Conservation (phyloP, 2,329 filamentous ascomycete genomes). For the Aspergillus luchuensis region DNA sequence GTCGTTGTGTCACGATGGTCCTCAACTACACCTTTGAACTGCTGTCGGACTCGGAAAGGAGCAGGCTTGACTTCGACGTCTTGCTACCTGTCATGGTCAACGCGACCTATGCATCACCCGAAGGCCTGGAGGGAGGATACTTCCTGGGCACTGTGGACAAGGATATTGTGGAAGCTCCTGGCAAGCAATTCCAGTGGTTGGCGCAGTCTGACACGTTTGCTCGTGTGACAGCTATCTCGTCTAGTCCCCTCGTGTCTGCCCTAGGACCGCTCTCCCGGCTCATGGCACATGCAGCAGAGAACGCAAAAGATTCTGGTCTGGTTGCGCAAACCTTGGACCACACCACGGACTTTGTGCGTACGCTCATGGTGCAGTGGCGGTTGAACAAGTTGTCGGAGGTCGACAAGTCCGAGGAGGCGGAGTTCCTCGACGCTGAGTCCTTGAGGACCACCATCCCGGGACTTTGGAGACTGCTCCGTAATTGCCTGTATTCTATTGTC, state of each 20-base stretch:
- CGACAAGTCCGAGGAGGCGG: constrained; percentile 66
- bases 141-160: constrained; percentile 71
- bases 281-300: constrained; percentile 63
- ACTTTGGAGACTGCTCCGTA: constrained; percentile 74
- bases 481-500: constrained; percentile 73
- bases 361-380: constrained; percentile 71
- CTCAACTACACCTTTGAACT: constrained; percentile 76
- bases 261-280: constrained; percentile 66
- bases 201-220: constrained; percentile 58
- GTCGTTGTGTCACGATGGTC: constrained; percentile 64
- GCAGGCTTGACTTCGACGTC: constrained; percentile 65
- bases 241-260: constrained; percentile 60
- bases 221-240: constrained; percentile 58
- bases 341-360: constrained; percentile 67
- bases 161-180: constrained; percentile 61
- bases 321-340: constrained; percentile 57
- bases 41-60: constrained; percentile 62
- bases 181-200: constrained; percentile 68
- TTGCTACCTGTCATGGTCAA: constrained; percentile 71
- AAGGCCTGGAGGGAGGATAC: constrained; percentile 74
- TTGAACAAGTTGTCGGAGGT: constrained; percentile 72
- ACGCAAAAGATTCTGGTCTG: constrained; percentile 50
- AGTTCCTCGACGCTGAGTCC: constrained; percentile 66
- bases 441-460: constrained; percentile 66
- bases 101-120: constrained; percentile 67